Evolutionary conservation across 2,329 filamentous ascomycete genomes (phyloP).

Genomic region (Ramichloridium luteum): DNA sequence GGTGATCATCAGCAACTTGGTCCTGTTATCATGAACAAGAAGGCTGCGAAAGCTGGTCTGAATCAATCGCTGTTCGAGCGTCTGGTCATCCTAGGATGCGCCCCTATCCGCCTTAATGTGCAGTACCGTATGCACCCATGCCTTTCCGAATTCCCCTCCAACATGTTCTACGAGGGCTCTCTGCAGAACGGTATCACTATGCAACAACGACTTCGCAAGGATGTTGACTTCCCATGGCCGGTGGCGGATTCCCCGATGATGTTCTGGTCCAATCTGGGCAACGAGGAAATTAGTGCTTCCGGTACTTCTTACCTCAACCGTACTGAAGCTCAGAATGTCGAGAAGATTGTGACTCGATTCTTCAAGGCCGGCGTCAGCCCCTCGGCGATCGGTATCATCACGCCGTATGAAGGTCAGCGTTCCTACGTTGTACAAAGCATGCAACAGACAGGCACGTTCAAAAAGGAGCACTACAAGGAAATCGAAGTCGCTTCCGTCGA

Average conservation of each 20-base stretch:
- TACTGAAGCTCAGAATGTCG: constrained; percentile 91
- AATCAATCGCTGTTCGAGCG: constrained; percentile 99
- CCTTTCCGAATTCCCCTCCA: constrained; percentile 91
- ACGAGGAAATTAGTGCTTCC: constrained; percentile 94
- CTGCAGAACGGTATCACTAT: constrained; percentile 93
- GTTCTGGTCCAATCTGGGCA: constrained; percentile 98
- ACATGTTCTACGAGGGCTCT: constrained; percentile 99
- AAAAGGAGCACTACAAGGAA: constrained; percentile 97
- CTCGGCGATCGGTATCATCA: constrained; percentile 90
- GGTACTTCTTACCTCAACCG: constrained; percentile 97
- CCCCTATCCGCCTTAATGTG: constrained; percentile 85
- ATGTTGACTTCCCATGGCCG: constrained; percentile 98
- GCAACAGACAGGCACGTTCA: constrained; percentile 94
- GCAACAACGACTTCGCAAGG: constrained; percentile 73
- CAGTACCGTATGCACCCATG: constrained; percentile 99
- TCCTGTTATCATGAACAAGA: constrained; percentile 99
- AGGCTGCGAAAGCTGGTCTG: constrained; percentile 90
- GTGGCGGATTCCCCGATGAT: constrained; percentile 94
- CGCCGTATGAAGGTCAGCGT: constrained; percentile 93
- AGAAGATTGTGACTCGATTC: constrained; percentile 96
- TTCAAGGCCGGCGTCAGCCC: constrained; percentile 98
- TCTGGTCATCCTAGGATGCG: constrained; percentile 78
- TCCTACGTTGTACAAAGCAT: constrained; percentile 99
- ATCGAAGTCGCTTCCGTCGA: constrained; percentile 97
- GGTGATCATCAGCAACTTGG: constrained; percentile 97